Conservation (phyloP, 352 stramenopile genomes). For the Thraustotheca clavata region DNA sequence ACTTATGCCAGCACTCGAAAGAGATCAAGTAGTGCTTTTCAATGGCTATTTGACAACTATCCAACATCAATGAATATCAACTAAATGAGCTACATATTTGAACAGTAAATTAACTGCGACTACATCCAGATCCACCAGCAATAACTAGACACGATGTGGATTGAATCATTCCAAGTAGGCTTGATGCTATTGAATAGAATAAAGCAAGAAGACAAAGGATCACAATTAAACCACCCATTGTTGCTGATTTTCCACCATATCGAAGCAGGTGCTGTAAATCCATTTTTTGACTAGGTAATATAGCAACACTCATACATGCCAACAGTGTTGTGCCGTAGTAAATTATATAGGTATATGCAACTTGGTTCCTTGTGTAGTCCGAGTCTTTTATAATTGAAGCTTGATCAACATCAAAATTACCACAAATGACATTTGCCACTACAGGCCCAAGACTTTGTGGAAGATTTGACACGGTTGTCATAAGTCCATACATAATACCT, state of each 20-base stretch:
- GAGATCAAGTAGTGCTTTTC: not conserved
- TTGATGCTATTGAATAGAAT: slow-evolving; percentile 43
- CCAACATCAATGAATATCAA: not conserved
- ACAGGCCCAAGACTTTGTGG: slow-evolving; percentile 26
- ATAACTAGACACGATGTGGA: slow-evolving; percentile 45
- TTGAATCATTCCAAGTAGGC: slow-evolving; percentile 47
- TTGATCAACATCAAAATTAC: slow-evolving; percentile 30
- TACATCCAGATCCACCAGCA: slow-evolving; percentile 44
- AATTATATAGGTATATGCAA: slow-evolving; percentile 30
- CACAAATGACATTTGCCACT: slow-evolving; percentile 37
- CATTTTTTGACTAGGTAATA: slow-evolving; percentile 33
- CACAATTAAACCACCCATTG: slow-evolving; percentile 14
- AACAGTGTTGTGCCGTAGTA: slow-evolving; percentile 35
- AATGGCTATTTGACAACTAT: not conserved
- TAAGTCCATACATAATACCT: slow-evolving; percentile 30
- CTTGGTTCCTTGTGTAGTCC: slow-evolving; percentile 23
- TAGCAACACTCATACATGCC: slow-evolving; percentile 32
- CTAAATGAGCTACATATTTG: no score
- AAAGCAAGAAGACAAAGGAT: slow-evolving; percentile 27
- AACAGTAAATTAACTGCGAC: not conserved
- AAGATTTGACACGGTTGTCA: slow-evolving; percentile 29
- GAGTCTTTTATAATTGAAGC: slow-evolving; percentile 26
- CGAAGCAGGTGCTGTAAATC: slow-evolving; percentile 23
- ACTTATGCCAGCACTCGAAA: not conserved
- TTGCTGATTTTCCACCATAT: slow-evolving; percentile 11